Evolutionary conservation across 2,329 filamentous ascomycete species (phyloP).

Genomic region (Torrubiella hemipterigena): DNA sequence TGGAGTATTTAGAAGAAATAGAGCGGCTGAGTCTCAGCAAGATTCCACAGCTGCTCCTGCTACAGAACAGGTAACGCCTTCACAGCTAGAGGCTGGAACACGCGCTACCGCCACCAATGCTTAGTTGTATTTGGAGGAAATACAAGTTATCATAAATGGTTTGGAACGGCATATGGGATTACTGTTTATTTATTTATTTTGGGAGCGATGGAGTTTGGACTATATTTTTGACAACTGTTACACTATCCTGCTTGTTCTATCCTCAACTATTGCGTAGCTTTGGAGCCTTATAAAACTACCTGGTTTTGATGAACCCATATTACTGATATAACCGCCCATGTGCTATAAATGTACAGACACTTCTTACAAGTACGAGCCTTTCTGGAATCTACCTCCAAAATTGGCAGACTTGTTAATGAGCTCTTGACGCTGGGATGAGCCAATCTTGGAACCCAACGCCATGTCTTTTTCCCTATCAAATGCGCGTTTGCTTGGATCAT

Average conservation of each 20-base stretch:
- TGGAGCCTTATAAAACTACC: too few relatives aligned
- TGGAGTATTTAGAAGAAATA: too few relatives aligned
- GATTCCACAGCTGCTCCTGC: conserved; percentile 8
- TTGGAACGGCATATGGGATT: conserved; percentile 2
- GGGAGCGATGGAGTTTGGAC: conserved; percentile 9
- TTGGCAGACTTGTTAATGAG: conserved; percentile 68
- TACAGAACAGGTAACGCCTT: conserved; percentile 24
- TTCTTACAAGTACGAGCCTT: conserved; percentile 50
- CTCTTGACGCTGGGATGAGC: conserved; percentile 61
- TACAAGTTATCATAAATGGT: background rate
- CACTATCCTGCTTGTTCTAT: too few relatives aligned
- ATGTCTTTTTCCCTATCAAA: conserved; percentile 96
- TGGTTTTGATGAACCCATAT: background rate
- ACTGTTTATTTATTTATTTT: conserved; percentile 8
- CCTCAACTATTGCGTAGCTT: too few relatives aligned
- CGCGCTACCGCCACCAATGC: too few relatives aligned
- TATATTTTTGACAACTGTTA: conserved; percentile 2
- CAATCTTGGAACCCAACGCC: conserved; percentile 60
- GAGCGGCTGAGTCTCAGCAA: conserved; percentile 11
- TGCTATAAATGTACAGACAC: background rate
- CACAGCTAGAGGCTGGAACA: conserved; percentile 32
- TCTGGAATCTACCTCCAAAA: conserved; percentile 71
- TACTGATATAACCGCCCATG: too few relatives aligned
- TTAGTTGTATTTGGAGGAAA: too few relatives aligned
- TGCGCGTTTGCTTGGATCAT: conserved; percentile 78